Conservation (phyloP, 805 yeast genomes). For the Komagataella pastoris region DNA sequence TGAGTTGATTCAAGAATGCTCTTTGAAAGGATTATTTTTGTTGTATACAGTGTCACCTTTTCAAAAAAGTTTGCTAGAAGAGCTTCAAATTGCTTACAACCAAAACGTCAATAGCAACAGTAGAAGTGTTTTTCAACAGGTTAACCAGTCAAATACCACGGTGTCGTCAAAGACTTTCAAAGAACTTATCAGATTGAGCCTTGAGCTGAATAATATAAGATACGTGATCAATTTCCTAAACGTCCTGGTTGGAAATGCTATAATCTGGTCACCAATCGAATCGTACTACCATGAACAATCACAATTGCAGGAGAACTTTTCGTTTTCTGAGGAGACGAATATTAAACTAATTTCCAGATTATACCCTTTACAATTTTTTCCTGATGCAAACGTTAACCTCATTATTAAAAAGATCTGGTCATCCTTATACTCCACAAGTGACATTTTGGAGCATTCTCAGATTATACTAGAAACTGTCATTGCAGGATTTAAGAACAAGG, state of each 20-base stretch:
- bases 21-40: background rate
- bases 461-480: slow-evolving; percentile 53
- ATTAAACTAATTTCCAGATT: slow-evolving; percentile 62
- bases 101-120: background rate
- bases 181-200: background rate
- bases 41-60: background rate
- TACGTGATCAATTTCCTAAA: background rate
- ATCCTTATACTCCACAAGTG: slow-evolving; percentile 38
- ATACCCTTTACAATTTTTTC: slow-evolving; percentile 78
- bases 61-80: background rate
- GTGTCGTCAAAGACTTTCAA: background rate
- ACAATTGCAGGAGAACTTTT: background rate
- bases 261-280: background rate
- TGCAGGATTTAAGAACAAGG: slow-evolving; percentile 59
- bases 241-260: background rate
- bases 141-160: background rate
- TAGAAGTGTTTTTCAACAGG: background rate
- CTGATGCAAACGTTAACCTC: slow-evolving; percentile 55
- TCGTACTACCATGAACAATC: background rate
- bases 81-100: background rate
- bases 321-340: background rate
- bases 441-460: slow-evolving; percentile 40
- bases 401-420: slow-evolving; percentile 90
- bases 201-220: background rate
- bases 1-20: background rate